phyloP scores from a whole-genome alignment of 2,329 filamentous ascomycete genomes.

The Blumeriella jaapii region DNA sequence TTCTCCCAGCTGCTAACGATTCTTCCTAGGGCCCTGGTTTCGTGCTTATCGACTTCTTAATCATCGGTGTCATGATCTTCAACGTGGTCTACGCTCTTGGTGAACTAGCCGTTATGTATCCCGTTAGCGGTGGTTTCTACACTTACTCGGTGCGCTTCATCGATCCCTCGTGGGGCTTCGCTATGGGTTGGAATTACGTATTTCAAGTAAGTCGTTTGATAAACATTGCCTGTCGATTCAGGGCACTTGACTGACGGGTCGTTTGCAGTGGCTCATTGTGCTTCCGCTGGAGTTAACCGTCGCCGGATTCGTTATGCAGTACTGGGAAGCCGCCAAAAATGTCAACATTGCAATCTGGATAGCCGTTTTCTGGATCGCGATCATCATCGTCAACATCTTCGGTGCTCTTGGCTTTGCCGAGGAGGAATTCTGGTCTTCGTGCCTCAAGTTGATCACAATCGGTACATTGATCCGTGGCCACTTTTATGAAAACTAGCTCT shows the following conservation, averaged over 20 bases:
- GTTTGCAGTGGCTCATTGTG: slow-evolving; percentile 5
- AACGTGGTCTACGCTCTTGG: slow-evolving; percentile 7
- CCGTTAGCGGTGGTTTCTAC: slow-evolving; percentile 6
- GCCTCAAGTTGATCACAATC: slow-evolving; percentile 4
- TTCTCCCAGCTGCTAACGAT: background rate
- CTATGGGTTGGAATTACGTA: slow-evolving; percentile 8
- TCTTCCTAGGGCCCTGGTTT: slow-evolving; percentile 1
- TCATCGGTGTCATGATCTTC: slow-evolving; percentile 8
- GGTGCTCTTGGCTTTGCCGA: slow-evolving; percentile 6
- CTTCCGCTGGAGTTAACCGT: slow-evolving; percentile 6
- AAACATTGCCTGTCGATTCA: too few species aligned
- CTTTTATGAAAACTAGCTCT: background rate
- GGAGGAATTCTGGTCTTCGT: slow-evolving; percentile 7
- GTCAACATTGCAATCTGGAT: slow-evolving; percentile 4
- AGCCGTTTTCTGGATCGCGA: slow-evolving; percentile 5
- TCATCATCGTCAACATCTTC: slow-evolving; percentile 5
- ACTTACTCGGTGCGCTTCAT: slow-evolving; percentile 6
- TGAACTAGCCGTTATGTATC: slow-evolving; percentile 8
- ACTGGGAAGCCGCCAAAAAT: slow-evolving; percentile 3
- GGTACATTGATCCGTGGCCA: background rate
- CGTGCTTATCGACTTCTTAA: slow-evolving; percentile 7
- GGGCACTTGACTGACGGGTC: too few species aligned
- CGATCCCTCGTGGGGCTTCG: slow-evolving; percentile 6
- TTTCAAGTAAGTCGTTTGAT: slow-evolving; percentile 4
- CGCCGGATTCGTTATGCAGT: slow-evolving; percentile 3